Conservation (phyloP, 2,329 filamentous ascomycete species). For the Alternaria ethzedia region DNA sequence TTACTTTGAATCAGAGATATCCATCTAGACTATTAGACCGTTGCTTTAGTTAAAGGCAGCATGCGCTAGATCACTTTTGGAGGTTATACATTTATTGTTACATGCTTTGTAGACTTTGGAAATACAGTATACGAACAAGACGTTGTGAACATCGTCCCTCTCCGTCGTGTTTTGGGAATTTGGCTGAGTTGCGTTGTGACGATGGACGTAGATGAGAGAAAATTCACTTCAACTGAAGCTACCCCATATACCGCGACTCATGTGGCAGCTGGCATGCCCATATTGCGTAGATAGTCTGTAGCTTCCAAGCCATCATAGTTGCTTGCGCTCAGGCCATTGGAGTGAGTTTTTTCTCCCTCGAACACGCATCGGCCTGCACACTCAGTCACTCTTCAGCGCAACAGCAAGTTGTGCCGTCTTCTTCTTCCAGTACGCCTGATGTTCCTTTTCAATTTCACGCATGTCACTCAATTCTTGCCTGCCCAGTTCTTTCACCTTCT, state of each 20-base stretch:
- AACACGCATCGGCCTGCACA: neutral
- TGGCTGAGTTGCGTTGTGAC: neutral
- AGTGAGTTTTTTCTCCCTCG: neutral
- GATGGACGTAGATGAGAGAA: neutral
- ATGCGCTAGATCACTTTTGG: neutral
- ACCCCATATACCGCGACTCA: neutral
- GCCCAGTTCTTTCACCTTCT: conserved; percentile 24
- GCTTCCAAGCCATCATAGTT: neutral
- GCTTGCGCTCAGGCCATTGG: neutral
- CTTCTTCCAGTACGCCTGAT: conserved; percentile 32
- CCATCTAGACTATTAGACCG: conserved; percentile 37
- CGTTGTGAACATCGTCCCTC: neutral
- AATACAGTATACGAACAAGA: neutral
- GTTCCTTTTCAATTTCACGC: conserved; percentile 26
- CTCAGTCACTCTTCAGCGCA: conserved; percentile 24
- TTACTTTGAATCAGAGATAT: conserved; percentile 33
- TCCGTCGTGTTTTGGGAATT: neutral
- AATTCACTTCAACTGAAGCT: neutral
- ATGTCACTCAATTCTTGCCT: conserved; percentile 26
- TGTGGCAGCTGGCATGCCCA: too few relatives aligned
- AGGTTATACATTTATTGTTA: neutral
- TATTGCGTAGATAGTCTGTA: neutral
- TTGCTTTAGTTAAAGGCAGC: conserved; percentile 9
- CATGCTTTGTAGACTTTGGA: neutral
- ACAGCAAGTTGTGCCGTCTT: conserved; percentile 29